Evolutionary conservation across 352 stramenopile genomes (phyloP).

Genomic region (Globisporangium alternatum): DNA sequence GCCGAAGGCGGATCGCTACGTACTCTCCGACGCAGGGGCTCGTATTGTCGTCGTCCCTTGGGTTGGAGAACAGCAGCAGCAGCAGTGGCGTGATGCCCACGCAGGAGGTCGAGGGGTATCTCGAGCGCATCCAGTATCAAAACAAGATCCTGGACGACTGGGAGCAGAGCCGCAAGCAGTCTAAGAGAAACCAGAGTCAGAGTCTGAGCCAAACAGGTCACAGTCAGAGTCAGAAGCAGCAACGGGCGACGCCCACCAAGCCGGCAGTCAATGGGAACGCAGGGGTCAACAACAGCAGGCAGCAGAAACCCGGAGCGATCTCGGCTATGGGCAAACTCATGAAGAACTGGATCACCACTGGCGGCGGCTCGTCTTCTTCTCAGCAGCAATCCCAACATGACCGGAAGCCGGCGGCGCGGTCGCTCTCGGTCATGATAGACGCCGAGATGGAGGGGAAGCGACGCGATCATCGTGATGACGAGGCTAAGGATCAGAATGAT

Average conservation of each 20-base stretch:
- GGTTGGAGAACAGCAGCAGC: conserved; percentile 2
- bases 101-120: conserved; percentile 50
- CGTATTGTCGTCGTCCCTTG: background rate
- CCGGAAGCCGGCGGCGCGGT: conserved; percentile 10
- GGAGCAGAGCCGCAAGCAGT: conserved; percentile 27
- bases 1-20: conserved; percentile 8
- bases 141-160: conserved; percentile 45
- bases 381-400: conserved; percentile 1
- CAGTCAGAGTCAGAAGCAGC: conserved; percentile 10
- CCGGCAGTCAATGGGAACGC: background rate
- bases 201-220: conserved; percentile 3
- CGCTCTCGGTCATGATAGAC: conserved; percentile 5
- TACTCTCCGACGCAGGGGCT: conserved; percentile 6
- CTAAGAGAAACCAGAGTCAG: background rate
- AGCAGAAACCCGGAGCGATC: background rate
- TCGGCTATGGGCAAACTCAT: conserved; percentile 18
- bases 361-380: background rate
- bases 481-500: background rate
- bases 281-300: background rate
- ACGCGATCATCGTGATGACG: conserved; percentile 1
- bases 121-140: conserved; percentile 49
- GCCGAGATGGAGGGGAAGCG: conserved; percentile 1
- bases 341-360: conserved; percentile 16
- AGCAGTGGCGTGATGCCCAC: conserved; percentile 34
- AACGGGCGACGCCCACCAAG: conserved; percentile 1